These are phyloP conservation scores for Amesomyces nigricolor DNA, from an alignment of 2,329 filamentous ascomycete genomes.

Conservation along the genomic window DNA sequence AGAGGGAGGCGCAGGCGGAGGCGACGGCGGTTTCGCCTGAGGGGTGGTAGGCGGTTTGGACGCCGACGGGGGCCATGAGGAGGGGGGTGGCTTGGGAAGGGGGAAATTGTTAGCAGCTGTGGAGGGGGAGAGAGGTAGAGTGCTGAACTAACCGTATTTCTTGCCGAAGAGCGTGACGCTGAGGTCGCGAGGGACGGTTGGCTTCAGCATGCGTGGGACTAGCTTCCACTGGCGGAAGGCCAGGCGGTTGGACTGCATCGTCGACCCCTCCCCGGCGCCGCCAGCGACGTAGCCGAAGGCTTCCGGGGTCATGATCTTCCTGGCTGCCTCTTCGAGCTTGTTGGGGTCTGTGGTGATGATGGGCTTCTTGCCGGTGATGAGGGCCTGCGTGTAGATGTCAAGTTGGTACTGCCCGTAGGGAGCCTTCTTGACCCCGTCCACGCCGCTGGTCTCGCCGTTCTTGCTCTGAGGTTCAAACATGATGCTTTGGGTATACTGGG, in stretches of 20 bases:
- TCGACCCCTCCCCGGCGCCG: constrained; percentile 56
- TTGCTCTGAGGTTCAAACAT: constrained; percentile 2
- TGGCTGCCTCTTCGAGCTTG: constrained; percentile 50
- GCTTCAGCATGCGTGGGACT: constrained; percentile 46
- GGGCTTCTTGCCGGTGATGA: constrained; percentile 43
- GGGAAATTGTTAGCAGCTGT: constrained; percentile 1
- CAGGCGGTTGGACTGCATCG: constrained; percentile 53
- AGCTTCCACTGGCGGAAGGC: constrained; percentile 51
- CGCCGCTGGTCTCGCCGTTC: neutral
- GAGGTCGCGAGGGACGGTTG: constrained; percentile 41
- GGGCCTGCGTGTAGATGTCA: constrained; percentile 46
- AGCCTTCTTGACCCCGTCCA: neutral
- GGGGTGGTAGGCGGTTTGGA: constrained; percentile 61
- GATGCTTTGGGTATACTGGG: neutral
- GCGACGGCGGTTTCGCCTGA: constrained; percentile 61
- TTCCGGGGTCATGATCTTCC: constrained; percentile 39
- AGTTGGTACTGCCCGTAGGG: constrained; percentile 26
- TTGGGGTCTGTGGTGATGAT: constrained; percentile 55
- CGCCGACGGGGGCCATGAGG: constrained; percentile 63
- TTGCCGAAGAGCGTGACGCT: constrained; percentile 48
- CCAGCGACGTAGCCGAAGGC: constrained; percentile 57
- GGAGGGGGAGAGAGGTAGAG: neutral
- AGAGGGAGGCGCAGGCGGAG: constrained; percentile 52
- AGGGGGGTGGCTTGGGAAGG: constrained; percentile 40
- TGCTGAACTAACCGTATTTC: constrained; percentile 35